Conservation (phyloP, 371 early-diverging fungal genomes). For the Mortierella sp. region DNA sequence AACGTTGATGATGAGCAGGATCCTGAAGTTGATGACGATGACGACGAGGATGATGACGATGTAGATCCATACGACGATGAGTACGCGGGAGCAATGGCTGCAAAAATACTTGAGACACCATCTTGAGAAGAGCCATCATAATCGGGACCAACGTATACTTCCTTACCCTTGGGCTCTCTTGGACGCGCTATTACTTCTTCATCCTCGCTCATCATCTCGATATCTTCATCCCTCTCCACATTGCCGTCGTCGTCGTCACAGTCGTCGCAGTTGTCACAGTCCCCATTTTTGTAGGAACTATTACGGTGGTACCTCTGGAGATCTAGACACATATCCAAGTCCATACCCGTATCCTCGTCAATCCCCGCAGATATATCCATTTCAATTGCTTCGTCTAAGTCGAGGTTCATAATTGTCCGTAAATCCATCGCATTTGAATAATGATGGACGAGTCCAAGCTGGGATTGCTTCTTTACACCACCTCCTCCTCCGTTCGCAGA, state of each 20-base stretch:
- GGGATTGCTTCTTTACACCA: conserved; percentile 37
- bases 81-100: background rate
- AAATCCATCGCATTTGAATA: conserved; percentile 43
- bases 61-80: conserved; percentile 40
- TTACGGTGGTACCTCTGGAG: conserved; percentile 36
- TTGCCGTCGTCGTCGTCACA: background rate
- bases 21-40: conserved; percentile 16
- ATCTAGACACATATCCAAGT: conserved; percentile 44
- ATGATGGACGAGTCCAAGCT: conserved; percentile 40
- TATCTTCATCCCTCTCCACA: background rate
- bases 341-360: conserved; percentile 33
- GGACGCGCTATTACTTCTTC: background rate
- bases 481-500: conserved; percentile 13
- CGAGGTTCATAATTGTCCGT: conserved; percentile 50
- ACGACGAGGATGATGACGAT: conserved; percentile 25
- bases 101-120: background rate
- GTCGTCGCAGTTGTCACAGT: background rate
- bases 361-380: conserved; percentile 30
- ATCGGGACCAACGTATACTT: conserved; percentile 26
- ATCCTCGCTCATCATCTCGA: background rate
- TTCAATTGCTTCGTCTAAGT: conserved; percentile 38
- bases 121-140: background rate
- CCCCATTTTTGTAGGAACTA: background rate
- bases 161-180: conserved; percentile 49
- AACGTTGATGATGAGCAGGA: conserved; percentile 24